Base-by-base conservation (phyloP, 345 rosid genomes). In the Nephelium lappaceum region DNA sequence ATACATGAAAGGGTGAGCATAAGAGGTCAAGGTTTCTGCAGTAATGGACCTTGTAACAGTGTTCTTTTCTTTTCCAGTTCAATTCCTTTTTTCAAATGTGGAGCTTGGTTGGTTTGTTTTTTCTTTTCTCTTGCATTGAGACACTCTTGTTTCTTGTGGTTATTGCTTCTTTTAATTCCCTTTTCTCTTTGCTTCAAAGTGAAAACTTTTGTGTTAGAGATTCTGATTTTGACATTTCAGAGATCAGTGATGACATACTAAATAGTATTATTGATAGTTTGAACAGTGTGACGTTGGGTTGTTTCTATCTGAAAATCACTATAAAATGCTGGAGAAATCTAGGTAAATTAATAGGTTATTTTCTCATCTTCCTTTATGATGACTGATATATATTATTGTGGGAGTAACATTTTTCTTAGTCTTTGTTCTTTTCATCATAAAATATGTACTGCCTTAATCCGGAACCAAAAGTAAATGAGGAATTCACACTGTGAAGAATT, bases 181-280 rank as follows among this genome's bases (percentile, higher is more conserved):
- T 60, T 73, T 76, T 45, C 45, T 74, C 39, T 62, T 72, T 45
- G 39, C 81, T 73, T 69, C 82, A 82, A 88, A 85, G 88, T 80
- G 72, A 78, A 87, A 75, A 74, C 71, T 72, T 84, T 76, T 80
- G 82, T 80, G 76, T 66, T 83, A 71, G 80, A 83, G 90, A 88
- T 89, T 89, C 93, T 90, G 93, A 87, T 83, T 90, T 89, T 82
- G 97, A 90, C 91, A 64, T 83, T 83, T 90, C 89, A 80, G 58
- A 77, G 90, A 78, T 84, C 85, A 74, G 77, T 72, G 77, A 87
- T 80, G 77, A 79, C 85, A 82, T 83, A 76, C 75, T 76, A 81
- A 83, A 82, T 73, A 84, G 89, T 86, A 68, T 78, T 71, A 74
- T 65, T 67, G 83, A 70, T 81, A 38, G 79, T 71, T 67, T 79